Conservation (phyloP, 1,284 basidiomycete species). For the Cutaneotrichosporon sp. region DNA sequence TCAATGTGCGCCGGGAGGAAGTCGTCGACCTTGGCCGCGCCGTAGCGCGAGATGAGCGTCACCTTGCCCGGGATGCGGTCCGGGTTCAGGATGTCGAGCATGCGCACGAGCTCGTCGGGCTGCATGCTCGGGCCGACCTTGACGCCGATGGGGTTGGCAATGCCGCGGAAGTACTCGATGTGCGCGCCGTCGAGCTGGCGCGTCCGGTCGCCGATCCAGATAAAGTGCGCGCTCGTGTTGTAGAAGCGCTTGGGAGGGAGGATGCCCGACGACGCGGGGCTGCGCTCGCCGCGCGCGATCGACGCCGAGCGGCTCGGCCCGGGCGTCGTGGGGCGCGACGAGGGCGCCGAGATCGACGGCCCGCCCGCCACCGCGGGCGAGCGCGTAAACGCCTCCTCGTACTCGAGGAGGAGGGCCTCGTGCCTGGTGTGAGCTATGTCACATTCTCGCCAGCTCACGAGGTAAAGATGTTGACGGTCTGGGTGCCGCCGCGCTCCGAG, state of each 20-base stretch:
- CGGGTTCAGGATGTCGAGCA: slow-evolving; percentile 86
- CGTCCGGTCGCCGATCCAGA: slow-evolving; percentile 99
- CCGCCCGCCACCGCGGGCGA: slow-evolving; percentile 30
- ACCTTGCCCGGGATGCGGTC: slow-evolving; percentile 78
- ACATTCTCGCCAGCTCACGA: slow-evolving; percentile 66
- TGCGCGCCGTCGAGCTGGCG: slow-evolving; percentile 89
- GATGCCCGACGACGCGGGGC: not conserved
- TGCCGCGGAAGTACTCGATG: slow-evolving; percentile 91
- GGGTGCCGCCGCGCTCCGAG: slow-evolving; percentile 64
- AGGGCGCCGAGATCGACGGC: slow-evolving; percentile 27
- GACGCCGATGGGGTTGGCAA: slow-evolving; percentile 94
- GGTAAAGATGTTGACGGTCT: slow-evolving; percentile 93
- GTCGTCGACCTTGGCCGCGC: slow-evolving; percentile 78
- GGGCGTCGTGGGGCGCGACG: slow-evolving; percentile 31
- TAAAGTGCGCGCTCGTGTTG: slow-evolving; percentile 75
- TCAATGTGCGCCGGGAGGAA: slow-evolving; percentile 78
- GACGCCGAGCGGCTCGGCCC: slow-evolving; percentile 34
- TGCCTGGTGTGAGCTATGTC: slow-evolving; percentile 60
- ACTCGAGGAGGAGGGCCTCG: slow-evolving; percentile 90
- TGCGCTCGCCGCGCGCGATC: slow-evolving; percentile 2
- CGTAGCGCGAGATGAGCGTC: slow-evolving; percentile 91
- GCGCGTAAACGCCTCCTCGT: slow-evolving; percentile 92
- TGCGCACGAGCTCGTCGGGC: slow-evolving; percentile 72
- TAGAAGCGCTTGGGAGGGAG: slow-evolving; percentile 35
- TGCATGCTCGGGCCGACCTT: slow-evolving; percentile 92